phyloP scores from a whole-genome alignment of 805 yeast species.

The Jamesozyma piceae region DNA sequence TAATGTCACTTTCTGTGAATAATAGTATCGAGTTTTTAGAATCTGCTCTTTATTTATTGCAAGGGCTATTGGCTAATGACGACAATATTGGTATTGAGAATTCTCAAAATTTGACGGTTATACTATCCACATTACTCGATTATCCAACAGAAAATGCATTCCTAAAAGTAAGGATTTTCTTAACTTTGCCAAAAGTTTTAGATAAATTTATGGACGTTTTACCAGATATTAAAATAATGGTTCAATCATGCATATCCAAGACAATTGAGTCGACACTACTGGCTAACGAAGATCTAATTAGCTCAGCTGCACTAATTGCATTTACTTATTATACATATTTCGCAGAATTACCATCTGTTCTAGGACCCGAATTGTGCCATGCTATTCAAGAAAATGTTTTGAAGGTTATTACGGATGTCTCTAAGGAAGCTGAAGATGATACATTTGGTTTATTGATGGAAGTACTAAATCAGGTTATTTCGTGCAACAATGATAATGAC shows the following conservation, averaged over 20 bases:
- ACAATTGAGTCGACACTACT: conserved; percentile 21
- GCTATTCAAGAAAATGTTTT: conserved; percentile 24
- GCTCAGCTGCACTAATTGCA: conserved; percentile 37
- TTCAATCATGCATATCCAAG: conserved; percentile 19
- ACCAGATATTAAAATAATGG: conserved; percentile 27
- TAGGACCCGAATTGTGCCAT: conserved; percentile 15
- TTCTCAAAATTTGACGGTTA: conserved; percentile 4
- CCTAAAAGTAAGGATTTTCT: conserved; percentile 40
- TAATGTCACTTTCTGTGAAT: not conserved
- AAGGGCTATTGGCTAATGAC: conserved; percentile 16
- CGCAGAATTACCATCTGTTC: conserved; percentile 24
- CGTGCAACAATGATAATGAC: conserved; percentile 28
- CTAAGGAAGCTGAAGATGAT: conserved; percentile 67
- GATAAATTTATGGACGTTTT: conserved; percentile 39
- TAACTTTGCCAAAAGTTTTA: conserved; percentile 48
- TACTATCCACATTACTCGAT: conserved; percentile 9
- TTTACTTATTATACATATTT: conserved; percentile 42
- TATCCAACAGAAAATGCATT: conserved; percentile 26
- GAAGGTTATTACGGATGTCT: conserved; percentile 35
- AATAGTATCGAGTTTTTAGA: conserved; percentile 8
- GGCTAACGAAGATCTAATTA: conserved; percentile 25
- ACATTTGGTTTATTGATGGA: conserved; percentile 67
- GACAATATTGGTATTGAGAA: conserved; percentile 4
- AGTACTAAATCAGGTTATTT: conserved; percentile 40
- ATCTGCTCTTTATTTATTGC: conserved; percentile 19